phyloP scores from a whole-genome alignment of 805 yeast species.

The Wickerhamiella spandovensis region DNA sequence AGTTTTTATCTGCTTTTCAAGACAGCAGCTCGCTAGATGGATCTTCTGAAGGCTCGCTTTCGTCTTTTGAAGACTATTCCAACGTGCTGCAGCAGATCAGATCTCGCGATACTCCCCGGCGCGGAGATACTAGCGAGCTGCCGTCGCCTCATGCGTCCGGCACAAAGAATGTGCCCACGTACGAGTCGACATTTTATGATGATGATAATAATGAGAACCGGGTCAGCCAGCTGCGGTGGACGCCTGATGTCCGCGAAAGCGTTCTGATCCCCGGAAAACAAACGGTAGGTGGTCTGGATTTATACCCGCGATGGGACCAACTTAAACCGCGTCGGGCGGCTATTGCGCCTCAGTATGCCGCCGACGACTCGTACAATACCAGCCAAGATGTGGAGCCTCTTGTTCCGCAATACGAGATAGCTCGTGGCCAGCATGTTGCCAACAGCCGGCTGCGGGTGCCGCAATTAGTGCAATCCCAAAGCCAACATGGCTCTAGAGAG shows the following conservation, averaged over 20 bases:
- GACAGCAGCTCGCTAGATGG: not conserved
- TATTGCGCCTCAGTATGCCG: not conserved
- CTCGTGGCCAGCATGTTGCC: not conserved
- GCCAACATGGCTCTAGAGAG: not conserved
- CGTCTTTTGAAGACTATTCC: not conserved
- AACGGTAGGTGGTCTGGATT: not conserved
- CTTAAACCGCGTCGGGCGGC: not conserved
- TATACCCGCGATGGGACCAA: not conserved
- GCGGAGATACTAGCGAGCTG: not conserved
- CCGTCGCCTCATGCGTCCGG: not conserved
- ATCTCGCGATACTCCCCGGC: not conserved
- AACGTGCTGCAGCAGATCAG: not conserved
- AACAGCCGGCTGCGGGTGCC: conserved; percentile 4
- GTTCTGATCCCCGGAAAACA: not conserved
- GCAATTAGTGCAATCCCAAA: conserved; percentile 1
- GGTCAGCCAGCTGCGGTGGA: not conserved
- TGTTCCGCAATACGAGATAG: not conserved
- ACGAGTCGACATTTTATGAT: not conserved
- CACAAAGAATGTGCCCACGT: not conserved
- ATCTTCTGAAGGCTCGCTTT: not conserved
- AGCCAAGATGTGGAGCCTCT: not conserved
- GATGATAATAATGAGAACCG: not conserved
- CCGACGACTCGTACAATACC: not conserved
- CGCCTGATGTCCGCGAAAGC: not conserved
- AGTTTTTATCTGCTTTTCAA: not conserved